Evolutionary conservation across 1,284 basidiomycete genomes (phyloP).

Genomic region (Melanopsichium pennsylvanicum): DNA sequence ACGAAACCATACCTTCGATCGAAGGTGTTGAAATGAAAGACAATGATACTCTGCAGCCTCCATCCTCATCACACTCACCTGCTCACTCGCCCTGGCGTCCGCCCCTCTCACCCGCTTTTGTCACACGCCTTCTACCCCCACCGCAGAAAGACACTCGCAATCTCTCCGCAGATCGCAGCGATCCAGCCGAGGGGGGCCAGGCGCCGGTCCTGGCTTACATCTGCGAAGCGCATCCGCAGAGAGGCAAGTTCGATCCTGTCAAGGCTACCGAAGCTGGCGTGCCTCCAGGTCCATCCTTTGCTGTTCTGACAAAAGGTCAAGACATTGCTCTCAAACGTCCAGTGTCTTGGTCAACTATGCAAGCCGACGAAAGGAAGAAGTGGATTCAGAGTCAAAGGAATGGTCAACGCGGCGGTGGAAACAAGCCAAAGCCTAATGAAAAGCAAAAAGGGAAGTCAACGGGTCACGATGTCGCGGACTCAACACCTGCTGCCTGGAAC

Average conservation of each 20-base stretch:
- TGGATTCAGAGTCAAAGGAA: slow-evolving; percentile 67
- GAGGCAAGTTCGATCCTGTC: slow-evolving; percentile 83
- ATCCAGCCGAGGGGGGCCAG: slow-evolving; percentile 23
- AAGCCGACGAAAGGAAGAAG: slow-evolving; percentile 16
- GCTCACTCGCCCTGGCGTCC: slow-evolving; percentile 20
- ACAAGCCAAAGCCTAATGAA: slow-evolving; percentile 66
- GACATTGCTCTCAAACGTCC: slow-evolving; percentile 67
- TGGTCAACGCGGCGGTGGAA: slow-evolving; percentile 60
- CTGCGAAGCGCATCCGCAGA: slow-evolving; percentile 76
- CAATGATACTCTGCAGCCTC: not conserved
- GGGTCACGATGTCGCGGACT: slow-evolving; percentile 51
- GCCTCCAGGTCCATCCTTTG: slow-evolving; percentile 70
- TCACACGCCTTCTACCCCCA: slow-evolving; percentile 18
- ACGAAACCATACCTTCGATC: slow-evolving; percentile 1
- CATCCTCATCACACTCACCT: not conserved
- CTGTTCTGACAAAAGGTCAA: slow-evolving; percentile 67
- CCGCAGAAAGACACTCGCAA: slow-evolving; percentile 14
- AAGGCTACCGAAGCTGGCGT: slow-evolving; percentile 77
- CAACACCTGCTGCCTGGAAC: slow-evolving; percentile 67
- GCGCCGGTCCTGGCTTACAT: slow-evolving; percentile 71
- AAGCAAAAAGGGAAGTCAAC: slow-evolving; percentile 9
- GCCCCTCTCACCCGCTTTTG: slow-evolving; percentile 30
- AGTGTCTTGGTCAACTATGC: slow-evolving; percentile 37
- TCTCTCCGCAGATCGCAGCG: slow-evolving; percentile 8
- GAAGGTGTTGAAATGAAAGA: slow-evolving; percentile 27